A percentile compares a stretch with the other conserved stretches of the same genome.
phyloP scores from a whole-genome alignment of 2,329 filamentous ascomycete species.

The Didymella segeticola region DNA sequence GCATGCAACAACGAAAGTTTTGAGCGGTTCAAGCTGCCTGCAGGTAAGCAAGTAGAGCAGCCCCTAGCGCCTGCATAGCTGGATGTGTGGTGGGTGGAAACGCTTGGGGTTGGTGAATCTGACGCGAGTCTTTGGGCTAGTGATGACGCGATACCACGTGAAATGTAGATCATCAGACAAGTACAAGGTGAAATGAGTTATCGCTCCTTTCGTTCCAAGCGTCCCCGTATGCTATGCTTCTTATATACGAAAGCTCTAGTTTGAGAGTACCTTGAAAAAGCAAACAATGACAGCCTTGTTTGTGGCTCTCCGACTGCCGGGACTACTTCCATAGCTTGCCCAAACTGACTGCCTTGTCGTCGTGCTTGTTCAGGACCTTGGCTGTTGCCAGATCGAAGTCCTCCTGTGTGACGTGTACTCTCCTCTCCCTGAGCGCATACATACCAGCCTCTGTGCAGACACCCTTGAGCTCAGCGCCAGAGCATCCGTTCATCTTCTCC shows the following conservation, averaged over 20 bases:
- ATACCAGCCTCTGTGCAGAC: slow-evolving; percentile 98
- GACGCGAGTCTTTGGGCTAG: not conserved
- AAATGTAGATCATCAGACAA: not conserved
- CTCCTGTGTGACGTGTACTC: slow-evolving; percentile 98
- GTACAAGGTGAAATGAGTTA: not conserved
- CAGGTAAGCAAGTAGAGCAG: not conserved
- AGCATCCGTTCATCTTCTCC: slow-evolving; percentile 99
- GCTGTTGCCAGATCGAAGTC: slow-evolving; percentile 98
- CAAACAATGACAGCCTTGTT: not conserved
- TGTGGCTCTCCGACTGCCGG: not conserved
- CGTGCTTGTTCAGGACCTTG: slow-evolving; percentile 99
- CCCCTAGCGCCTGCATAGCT: not conserved
- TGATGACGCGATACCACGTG: slow-evolving; percentile 19
- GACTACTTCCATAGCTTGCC: slow-evolving; percentile 83
- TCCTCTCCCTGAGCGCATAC: slow-evolving; percentile 93
- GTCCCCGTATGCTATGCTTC: slow-evolving; percentile 23
- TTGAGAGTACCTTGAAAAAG: slow-evolving; percentile 2
- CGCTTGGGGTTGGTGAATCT: not conserved
- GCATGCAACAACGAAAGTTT: not conserved
- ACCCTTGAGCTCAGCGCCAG: slow-evolving; percentile 96
- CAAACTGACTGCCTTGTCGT: slow-evolving; percentile 94
- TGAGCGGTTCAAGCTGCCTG: not conserved
- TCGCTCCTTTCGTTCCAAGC: slow-evolving; percentile 15
- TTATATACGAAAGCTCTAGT: slow-evolving; percentile 21
- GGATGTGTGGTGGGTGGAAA: slow-evolving; percentile 1